Conservation (phyloP, 441 rosid species). For the Populus tomentosa region DNA sequence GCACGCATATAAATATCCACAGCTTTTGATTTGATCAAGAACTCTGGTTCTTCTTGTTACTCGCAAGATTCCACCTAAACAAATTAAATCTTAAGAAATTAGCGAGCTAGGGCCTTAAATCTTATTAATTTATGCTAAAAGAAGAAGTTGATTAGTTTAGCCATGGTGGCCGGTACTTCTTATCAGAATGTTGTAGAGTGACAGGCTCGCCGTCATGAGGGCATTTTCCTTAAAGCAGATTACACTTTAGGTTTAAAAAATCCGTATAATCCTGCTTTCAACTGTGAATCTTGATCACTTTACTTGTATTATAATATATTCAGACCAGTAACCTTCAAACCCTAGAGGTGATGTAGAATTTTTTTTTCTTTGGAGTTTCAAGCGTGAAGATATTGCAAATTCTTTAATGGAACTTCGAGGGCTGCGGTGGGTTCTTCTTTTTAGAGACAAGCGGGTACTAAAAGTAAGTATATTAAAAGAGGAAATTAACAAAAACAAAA, state of each 20-base stretch:
- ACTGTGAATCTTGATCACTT: background rate
- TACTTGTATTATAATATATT: background rate
- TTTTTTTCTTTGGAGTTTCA: background rate
- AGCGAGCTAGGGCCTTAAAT: background rate
- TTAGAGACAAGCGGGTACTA: conserved; percentile 11
- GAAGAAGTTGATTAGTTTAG: background rate
- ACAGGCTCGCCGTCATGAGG: background rate
- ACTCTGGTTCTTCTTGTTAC: conserved; percentile 33
- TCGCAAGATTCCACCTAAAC: conserved; percentile 25
- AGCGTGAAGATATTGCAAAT: conserved; percentile 10
- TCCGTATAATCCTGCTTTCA: background rate
- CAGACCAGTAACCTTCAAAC: background rate
- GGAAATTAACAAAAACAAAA: background rate
- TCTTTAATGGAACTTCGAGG: conserved; percentile 2
- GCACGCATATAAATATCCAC: conserved; percentile 25
- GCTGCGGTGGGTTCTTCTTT: conserved; percentile 27
- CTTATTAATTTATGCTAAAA: background rate
- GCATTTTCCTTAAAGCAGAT: background rate
- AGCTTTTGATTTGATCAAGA: conserved; percentile 19
- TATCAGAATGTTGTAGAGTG: background rate
- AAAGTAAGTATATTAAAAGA: background rate
- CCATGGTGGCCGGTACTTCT: background rate
- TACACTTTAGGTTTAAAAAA: background rate
- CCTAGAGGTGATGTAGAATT: background rate
- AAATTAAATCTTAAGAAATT: background rate